Conservation (phyloP, 768 basidiomycete genomes). For the Mycena rosella region DNA sequence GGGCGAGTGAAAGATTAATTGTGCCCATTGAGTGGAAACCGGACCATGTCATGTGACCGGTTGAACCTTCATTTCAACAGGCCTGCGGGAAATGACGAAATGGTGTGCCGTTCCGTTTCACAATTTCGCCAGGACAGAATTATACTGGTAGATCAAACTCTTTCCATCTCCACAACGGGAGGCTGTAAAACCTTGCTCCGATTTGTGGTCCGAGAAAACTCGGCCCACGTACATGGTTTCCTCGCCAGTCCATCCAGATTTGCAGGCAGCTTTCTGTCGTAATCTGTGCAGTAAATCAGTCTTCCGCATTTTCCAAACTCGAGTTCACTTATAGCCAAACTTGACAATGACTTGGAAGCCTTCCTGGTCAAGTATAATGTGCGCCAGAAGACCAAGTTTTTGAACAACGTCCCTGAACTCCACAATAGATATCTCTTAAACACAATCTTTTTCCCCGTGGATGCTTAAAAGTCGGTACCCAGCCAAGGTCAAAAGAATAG, state of each 20-base stretch:
- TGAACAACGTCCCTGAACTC: neutral
- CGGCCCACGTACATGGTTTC: too few species aligned
- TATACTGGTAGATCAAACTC: too few species aligned
- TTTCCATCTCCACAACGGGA: too few species aligned
- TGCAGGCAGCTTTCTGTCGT: neutral
- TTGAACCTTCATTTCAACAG: too few species aligned
- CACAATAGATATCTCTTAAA: conserved; percentile 1
- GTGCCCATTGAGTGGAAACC: too few species aligned
- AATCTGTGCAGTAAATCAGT: neutral
- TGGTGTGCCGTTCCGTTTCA: too few species aligned
- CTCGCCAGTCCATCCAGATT: neutral
- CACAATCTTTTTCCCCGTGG: conserved; percentile 11
- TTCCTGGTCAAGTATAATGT: conserved; percentile 1
- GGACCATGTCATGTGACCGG: too few species aligned
- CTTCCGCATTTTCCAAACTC: neutral
- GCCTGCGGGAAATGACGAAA: too few species aligned
- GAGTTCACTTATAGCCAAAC: conserved; percentile 15
- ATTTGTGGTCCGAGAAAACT: conserved; percentile 7
- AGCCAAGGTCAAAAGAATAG: neutral
- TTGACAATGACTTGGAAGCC: neutral
- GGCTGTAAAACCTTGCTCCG: conserved; percentile 8
- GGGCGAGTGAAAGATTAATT: too few species aligned
- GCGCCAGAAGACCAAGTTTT: neutral
- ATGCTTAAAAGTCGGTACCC: neutral
- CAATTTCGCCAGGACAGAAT: too few species aligned